Evolutionary conservation across 2,329 filamentous ascomycete genomes (phyloP), one percentile per base, ranked within the genome.

Genomic region (Trichoderma afroharzianum): DNA sequence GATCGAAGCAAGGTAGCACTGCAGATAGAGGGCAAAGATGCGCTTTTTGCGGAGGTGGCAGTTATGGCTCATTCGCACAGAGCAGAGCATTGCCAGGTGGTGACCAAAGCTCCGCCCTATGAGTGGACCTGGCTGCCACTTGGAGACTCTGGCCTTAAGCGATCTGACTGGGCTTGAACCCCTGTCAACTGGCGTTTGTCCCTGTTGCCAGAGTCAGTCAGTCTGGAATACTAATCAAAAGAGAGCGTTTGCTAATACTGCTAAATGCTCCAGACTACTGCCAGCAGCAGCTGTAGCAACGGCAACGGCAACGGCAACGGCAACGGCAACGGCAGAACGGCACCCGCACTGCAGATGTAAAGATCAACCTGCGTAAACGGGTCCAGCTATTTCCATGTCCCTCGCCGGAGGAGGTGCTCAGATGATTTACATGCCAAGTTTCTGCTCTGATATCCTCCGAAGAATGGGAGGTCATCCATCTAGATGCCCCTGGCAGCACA

Each of bases 41-140:
- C 24, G 24, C 36, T 32, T 50, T 50, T 50, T 61, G 66, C 66
- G 66, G 55, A 61, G 53, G 66, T 68, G 64, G 36, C 53, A 68
- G 53, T 68, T 50, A 55, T 59, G 26, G 55, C 55, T 33, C 28
- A 47, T 68, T 57, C 18, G 55, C 15, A 30, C 36, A 59, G 64
- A 58, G 15, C 11, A 36, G 58, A 43, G 53, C 66, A 68, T 33
- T 32, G 66, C 55, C 66, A 68, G 39, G 55, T 24, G 28, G 66
- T 47, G 66, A 33, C 36, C 66, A 68, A 59, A 68, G 66, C 66
- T 68, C 66, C 66, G 66, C 66, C 66, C 66, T 68, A 68, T 68
- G 66, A 33, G 66, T 68, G 66, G 66, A 50, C 55, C 63, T 53
- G 26, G 39, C 63, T 66, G 43, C 63, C 55, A 68, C 36, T 47